phyloP scores from a whole-genome alignment of 1,139 yeast genomes.

The Blastobotrys serpentis region DNA sequence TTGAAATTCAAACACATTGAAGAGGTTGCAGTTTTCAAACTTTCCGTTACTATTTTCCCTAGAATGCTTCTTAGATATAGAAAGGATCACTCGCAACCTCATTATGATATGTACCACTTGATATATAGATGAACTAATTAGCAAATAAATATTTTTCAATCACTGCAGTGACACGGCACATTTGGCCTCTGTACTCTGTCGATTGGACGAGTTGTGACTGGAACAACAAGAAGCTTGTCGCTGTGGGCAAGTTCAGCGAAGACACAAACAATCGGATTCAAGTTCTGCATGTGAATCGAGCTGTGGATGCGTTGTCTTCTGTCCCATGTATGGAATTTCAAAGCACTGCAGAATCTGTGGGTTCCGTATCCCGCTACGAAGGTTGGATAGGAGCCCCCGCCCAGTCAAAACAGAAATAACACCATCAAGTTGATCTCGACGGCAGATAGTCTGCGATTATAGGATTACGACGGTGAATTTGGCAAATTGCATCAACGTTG shows the following conservation, averaged over 20 bases:
- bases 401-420: conserved; percentile 6
- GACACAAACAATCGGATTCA: conserved; percentile 52
- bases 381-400: conserved; percentile 67
- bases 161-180: too few relatives aligned
- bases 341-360: conserved; percentile 49
- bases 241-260: conserved; percentile 68
- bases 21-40: too few relatives aligned
- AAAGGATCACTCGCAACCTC: too few relatives aligned
- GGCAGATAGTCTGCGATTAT: conserved; percentile 68
- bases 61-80: too few relatives aligned
- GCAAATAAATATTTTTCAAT: too few relatives aligned
- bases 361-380: conserved; percentile 68
- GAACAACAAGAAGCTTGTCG: conserved; percentile 52
- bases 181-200: conserved; percentile 62
- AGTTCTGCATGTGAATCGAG: conserved; percentile 29
- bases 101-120: too few relatives aligned
- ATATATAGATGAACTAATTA: too few relatives aligned
- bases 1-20: too few relatives aligned
- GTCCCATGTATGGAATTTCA: conserved; percentile 27
- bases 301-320: conserved; percentile 19
- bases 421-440: conserved; percentile 57
- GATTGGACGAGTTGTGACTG: conserved; percentile 59
- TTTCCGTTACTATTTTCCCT: too few relatives aligned
- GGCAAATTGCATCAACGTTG: conserved; percentile 43
- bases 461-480: conserved; percentile 48